Evolutionary conservation across 2,329 filamentous ascomycete genomes (phyloP), one percentile per base, ranked within the genome.

Genomic region (Diaporthe humulicola): DNA sequence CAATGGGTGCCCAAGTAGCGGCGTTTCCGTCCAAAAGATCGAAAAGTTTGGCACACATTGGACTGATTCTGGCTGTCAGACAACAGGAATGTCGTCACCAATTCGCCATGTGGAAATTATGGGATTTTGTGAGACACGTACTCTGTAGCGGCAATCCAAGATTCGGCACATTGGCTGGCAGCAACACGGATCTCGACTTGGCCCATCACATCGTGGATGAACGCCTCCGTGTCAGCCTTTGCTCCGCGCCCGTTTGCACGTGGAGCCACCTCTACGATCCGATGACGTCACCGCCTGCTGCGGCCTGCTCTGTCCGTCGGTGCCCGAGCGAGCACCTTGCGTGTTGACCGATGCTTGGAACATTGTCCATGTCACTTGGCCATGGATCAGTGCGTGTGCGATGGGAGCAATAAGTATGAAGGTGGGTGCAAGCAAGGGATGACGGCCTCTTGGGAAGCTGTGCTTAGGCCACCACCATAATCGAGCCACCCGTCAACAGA

Each of bases 1-100:
- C 1, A 12, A 1, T 17, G 25, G 54, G 58, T 14, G 38, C 3
- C n/a, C 2, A 22, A 25, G 48, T 50, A 22, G 22, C 2, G 48
- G 17, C 9, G 5, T 36, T 4, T 10, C 19, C 17, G 9, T 19
- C 25, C 6, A n/a, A 22, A 64, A 22, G 25, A 64, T 64, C 25
- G 40, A 33, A 64, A 33, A 33, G 40, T 64, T 64, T 5, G 40
- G 60, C 25, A 9, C 22, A n/a, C n/a, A n/a, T n/a, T 30, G 28
- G 60, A 45, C 15, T 33, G 25, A 22, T n/a, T 48, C 60, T 48
- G 17, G 60, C 45, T 64, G 60, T 6, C 17, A 14, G 25, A 64
- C 58, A 15, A 48, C 25, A 33, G 58, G 17, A 64, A 64, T 64
- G 60, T 64, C 60, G 60, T 64, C 60, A 64, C 60, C 60, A 22